A percentile compares a stretch with the other conserved stretches of the same genome.
These are phyloP conservation scores for Seiridium unicorne DNA, from an alignment of 2,329 filamentous ascomycete species.

Conservation along the genomic window DNA sequence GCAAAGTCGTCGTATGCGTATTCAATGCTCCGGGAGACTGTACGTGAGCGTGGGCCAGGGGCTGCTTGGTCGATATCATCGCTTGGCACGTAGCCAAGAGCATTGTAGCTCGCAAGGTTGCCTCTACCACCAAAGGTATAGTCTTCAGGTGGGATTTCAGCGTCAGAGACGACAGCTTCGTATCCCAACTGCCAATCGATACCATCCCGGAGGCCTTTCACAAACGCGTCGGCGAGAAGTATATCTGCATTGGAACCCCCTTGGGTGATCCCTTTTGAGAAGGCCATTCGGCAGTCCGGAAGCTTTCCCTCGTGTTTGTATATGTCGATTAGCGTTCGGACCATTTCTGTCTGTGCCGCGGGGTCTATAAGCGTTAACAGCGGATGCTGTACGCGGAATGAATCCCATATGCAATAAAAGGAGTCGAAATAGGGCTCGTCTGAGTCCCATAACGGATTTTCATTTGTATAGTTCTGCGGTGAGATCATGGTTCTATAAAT, in stretches of 20 bases:
- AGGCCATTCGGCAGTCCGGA: slow-evolving; percentile 75
- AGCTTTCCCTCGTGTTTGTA: slow-evolving; percentile 63
- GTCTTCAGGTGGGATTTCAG: slow-evolving; percentile 63
- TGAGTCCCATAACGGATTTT: slow-evolving; percentile 70
- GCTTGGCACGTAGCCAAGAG: slow-evolving; percentile 67
- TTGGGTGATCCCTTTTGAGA: slow-evolving; percentile 74
- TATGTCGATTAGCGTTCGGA: slow-evolving; percentile 69
- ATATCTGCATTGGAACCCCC: slow-evolving; percentile 76
- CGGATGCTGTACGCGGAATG: slow-evolving; percentile 69
- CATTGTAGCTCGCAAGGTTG: slow-evolving; percentile 68
- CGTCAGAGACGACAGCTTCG: slow-evolving; percentile 70
- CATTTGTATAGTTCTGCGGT: slow-evolving; percentile 73
- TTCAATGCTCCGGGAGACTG: too few species aligned
- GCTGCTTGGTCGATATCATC: too few species aligned
- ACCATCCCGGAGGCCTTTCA: slow-evolving; percentile 63
- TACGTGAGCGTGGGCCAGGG: too few species aligned
- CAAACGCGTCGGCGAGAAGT: slow-evolving; percentile 66
- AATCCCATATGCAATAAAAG: slow-evolving; percentile 70
- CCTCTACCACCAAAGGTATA: slow-evolving; percentile 72
- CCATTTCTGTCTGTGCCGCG: slow-evolving; percentile 63
- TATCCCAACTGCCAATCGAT: slow-evolving; percentile 72
- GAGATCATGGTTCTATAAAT: slow-evolving; percentile 67
- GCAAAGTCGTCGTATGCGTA: too few species aligned
- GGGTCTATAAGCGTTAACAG: slow-evolving; percentile 74
- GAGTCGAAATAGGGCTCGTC: slow-evolving; percentile 72